Conservation (phyloP, 176 grass and related monocot species). For the Aegilops longissima region DNA sequence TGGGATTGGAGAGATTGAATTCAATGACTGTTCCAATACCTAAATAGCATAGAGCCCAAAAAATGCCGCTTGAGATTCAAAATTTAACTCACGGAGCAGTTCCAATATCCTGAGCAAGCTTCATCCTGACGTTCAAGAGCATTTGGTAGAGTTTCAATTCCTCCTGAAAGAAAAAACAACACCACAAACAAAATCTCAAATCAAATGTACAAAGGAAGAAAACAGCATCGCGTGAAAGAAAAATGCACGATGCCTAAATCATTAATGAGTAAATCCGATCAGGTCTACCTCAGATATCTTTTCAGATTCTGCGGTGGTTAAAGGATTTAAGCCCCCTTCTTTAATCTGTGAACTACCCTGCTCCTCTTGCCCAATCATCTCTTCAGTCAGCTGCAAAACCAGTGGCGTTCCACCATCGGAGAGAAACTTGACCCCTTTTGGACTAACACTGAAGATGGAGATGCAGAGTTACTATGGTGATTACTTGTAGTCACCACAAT, state of each 20-base stretch:
- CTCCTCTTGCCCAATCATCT: conserved; percentile 84
- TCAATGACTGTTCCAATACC: conserved; percentile 2
- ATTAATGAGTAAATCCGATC: conserved; percentile 19
- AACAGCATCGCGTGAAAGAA: not conserved
- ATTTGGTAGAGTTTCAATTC: conserved; percentile 70
- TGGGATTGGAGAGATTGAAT: conserved; percentile 15
- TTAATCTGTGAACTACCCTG: conserved; percentile 53
- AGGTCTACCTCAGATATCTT: conserved; percentile 61
- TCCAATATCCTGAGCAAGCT: conserved; percentile 70
- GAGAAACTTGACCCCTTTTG: conserved; percentile 72
- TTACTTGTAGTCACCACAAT: conserved; percentile 11
- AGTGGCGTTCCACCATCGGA: conserved; percentile 51
- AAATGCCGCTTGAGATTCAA: conserved; percentile 3
- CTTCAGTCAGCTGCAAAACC: conserved; percentile 69
- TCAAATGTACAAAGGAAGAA: not conserved
- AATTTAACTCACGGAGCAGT: conserved; percentile 82
- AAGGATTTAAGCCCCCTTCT: conserved; percentile 55
- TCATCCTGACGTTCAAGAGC: conserved; percentile 73
- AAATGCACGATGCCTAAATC: not conserved
- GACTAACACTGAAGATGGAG: conserved; percentile 69
- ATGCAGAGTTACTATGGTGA: conserved; percentile 14
- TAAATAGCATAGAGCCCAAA: conserved; percentile 3
- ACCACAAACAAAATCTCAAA: not conserved
- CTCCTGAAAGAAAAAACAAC: conserved; percentile 52
- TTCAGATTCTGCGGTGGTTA: conserved; percentile 43